Evolutionary conservation across 352 stramenopile genomes (phyloP).

Genomic region (Pythium insidiosum): DNA sequence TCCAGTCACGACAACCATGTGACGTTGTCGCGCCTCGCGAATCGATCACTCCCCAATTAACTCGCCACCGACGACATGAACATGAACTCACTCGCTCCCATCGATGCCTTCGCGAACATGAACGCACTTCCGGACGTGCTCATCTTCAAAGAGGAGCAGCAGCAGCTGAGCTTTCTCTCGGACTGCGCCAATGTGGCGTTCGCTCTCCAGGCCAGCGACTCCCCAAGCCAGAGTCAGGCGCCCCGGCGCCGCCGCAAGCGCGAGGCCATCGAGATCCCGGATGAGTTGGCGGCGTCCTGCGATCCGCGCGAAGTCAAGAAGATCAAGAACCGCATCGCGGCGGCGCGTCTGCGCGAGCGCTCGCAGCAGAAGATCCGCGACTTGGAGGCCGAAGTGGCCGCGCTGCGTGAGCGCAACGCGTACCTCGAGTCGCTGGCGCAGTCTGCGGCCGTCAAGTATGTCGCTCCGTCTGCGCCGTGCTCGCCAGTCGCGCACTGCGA

Average conservation of each 20-base stretch:
- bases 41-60: too few species aligned
- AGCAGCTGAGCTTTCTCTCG: too few species aligned
- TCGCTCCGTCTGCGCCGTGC: conserved; percentile 1
- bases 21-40: too few species aligned
- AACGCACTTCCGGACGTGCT: too few species aligned
- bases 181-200: too few species aligned
- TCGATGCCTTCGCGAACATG: too few species aligned
- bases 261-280: conserved; percentile 36
- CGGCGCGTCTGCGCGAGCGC: conserved; percentile 32
- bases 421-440: conserved; percentile 20
- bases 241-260: conserved; percentile 33
- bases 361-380: conserved; percentile 35
- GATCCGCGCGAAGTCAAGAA: conserved; percentile 35
- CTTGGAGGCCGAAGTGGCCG: conserved; percentile 23
- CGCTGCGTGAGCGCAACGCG: conserved; percentile 25
- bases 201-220: too few species aligned
- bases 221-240: too few species aligned
- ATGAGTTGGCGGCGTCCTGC: conserved; percentile 14
- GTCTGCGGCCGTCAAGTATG: neutral
- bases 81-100: too few species aligned
- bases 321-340: conserved; percentile 49
- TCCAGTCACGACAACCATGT: too few species aligned
- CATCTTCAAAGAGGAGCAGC: too few species aligned
- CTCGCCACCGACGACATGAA: too few species aligned
- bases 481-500: conserved; percentile 7